Conservation (phyloP, 768 basidiomycete species). For the Coprinopsis sp. region DNA sequence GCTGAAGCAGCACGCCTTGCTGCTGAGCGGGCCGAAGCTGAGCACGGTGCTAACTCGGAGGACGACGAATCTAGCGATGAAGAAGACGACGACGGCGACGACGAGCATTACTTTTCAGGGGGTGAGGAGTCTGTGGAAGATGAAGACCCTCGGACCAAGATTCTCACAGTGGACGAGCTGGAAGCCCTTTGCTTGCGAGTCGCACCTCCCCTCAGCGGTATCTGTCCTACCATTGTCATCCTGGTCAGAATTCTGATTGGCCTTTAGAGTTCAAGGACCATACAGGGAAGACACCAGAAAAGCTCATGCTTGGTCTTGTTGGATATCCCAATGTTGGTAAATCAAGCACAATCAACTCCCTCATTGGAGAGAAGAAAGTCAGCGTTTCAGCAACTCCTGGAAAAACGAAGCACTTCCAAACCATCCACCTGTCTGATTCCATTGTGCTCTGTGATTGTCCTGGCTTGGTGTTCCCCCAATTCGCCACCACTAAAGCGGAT, state of each 20-base stretch:
- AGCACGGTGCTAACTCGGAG: conserved; percentile 15
- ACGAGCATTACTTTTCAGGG: conserved; percentile 36
- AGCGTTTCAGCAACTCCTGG: conserved; percentile 98
- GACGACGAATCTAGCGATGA: conserved; percentile 13
- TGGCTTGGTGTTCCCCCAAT: conserved; percentile 96
- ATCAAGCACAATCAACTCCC: conserved; percentile 94
- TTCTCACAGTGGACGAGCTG: conserved; percentile 82
- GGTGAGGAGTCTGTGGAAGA: conserved; percentile 50
- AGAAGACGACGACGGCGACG: conserved; percentile 19
- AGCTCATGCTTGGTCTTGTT: conserved; percentile 82
- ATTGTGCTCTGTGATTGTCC: conserved; percentile 96
- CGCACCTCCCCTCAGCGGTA: conserved; percentile 70
- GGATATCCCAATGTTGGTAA: conserved; percentile 99
- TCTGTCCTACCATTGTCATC: conserved; percentile 13
- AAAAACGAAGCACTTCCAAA: conserved; percentile 99
- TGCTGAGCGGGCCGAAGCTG: conserved; percentile 4
- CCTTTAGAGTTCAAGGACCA: conserved; percentile 54
- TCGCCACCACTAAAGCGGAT: conserved; percentile 94
- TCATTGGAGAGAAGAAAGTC: conserved; percentile 95
- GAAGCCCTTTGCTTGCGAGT: conserved; percentile 73
- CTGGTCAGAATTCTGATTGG: neutral
- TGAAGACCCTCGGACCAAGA: conserved; percentile 63
- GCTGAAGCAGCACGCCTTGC: conserved; percentile 22
- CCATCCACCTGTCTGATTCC: conserved; percentile 84
- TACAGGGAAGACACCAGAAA: conserved; percentile 53